Base-by-base conservation (phyloP, 2,329 filamentous ascomycete genomes). In the Magnaporthiopsis incrustans region DNA sequence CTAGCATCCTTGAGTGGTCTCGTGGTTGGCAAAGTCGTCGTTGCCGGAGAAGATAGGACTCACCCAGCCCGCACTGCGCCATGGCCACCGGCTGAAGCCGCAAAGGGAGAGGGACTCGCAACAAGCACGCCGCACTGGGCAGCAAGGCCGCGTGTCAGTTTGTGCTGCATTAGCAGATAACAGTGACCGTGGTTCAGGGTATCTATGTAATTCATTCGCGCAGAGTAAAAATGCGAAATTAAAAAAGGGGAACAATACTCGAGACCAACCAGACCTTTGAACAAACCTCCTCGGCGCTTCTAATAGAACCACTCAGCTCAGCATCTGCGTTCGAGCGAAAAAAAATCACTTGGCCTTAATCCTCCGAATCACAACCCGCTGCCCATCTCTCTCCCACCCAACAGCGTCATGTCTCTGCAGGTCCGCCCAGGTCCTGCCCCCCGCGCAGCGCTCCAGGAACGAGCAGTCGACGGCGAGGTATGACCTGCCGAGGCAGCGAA, bases 401-500 rank as follows among this genome's bases (percentile, higher is more conserved):
- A 98, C 89, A 3, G 87, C 87, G 71, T 91, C 86, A 68, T 84
- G 79, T 44, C 84, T 81, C 65, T 77, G 82, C 71, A 98, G 77
- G 62, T 86, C 85, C 14, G 85, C 80, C 92, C 94, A 99, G n/a
- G 77, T 79, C 69, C 84, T 80, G 60, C 86, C 86, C 6, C 44
- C 44, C 5, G 89, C 83, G 65, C 85, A 82, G 71, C 81, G 82
- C 76, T 95, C 90, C 62, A 97, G 76, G 74, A 88, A 91, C 4
- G 72, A 73, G 65, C 83, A 75, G 63, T 92, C 90, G 11, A 92
- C 88, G 26, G 78, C 85, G 68, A 97, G 77, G 74, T 99, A 99
- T 5, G 89, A 84, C 71, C 87, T 85, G 0, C 92, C 92, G 64
- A 98, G 84, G 73, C 92, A 95, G 78, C 97, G 96, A 69, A 98